Percentiles rank a stretch among this genome's conserved stretches.
Evolutionary conservation across 345 rosid species (phyloP).

Genomic region (Linum tenue): DNA sequence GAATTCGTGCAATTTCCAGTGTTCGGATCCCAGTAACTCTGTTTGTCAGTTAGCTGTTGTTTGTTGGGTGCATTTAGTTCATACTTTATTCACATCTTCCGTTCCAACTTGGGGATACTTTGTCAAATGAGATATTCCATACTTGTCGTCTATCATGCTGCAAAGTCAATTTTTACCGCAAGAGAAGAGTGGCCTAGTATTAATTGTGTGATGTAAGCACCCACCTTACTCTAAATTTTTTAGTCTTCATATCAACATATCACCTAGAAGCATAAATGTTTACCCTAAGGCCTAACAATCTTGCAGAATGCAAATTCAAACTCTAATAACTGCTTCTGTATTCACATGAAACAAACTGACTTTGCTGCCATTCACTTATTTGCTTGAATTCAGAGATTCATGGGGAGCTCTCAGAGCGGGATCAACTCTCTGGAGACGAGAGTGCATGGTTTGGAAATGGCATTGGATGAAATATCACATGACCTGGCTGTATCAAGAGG

Average conservation of each 20-base stretch:
- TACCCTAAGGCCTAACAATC: not conserved
- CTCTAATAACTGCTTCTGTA: no score
- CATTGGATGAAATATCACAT: slow-evolving; percentile 70
- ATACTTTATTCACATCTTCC: not conserved
- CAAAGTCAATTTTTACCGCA: not conserved
- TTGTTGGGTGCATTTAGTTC: not conserved
- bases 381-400: slow-evolving; percentile 51
- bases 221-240: no score
- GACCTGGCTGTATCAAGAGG: slow-evolving; percentile 59
- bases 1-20: not conserved
- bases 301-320: no score
- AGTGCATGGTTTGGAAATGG: slow-evolving; percentile 77
- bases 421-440: slow-evolving; percentile 77
- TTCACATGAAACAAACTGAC: slow-evolving; percentile 2
- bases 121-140: not conserved
- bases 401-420: slow-evolving; percentile 83
- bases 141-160: not conserved
- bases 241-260: no score
- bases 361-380: slow-evolving; percentile 1
- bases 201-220: no score
- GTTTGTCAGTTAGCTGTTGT: not conserved
- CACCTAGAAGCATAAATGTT: not conserved
- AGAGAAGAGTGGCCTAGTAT: no score
- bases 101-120: not conserved
- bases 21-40: not conserved